A percentile compares a stretch with the other conserved stretches of the same genome.
Conservation (phyloP, 1,139 yeast species). For the Scheffersomyces stambukii region DNA sequence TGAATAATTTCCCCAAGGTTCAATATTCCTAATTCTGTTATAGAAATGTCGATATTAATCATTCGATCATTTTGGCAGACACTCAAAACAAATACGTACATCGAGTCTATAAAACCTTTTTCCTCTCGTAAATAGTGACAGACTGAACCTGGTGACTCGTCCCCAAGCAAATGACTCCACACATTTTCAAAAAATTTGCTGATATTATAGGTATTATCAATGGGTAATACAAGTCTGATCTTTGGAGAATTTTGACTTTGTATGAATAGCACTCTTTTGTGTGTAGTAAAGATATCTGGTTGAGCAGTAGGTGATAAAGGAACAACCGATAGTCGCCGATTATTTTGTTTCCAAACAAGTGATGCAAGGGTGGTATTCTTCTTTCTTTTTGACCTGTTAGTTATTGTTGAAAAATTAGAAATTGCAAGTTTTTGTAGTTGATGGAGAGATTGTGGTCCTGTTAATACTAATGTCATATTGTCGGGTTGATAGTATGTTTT, state of each 20-base stretch:
- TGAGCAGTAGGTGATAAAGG: too few relatives aligned
- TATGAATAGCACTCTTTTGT: constrained; percentile 9
- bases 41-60: constrained; percentile 44
- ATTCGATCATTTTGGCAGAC: constrained; percentile 28
- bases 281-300: constrained; percentile 27
- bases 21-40: constrained; percentile 33
- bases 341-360: too few relatives aligned
- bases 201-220: constrained; percentile 6
- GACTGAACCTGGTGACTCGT: constrained; percentile 48
- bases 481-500: constrained; percentile 24
- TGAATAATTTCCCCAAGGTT: constrained; percentile 12
- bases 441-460: constrained; percentile 63
- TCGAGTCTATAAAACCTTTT: constrained; percentile 14
- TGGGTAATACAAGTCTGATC: constrained; percentile 39
- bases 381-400: not conserved
- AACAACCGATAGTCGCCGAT: too few relatives aligned
- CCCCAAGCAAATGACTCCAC: constrained; percentile 62
- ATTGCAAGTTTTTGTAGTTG: constrained; percentile 48
- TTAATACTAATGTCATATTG: constrained; percentile 53
- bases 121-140: constrained; percentile 24
- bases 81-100: constrained; percentile 32
- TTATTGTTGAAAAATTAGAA: constrained; percentile 29
- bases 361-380: too few relatives aligned
- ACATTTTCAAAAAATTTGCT: constrained; percentile 28
- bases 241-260: constrained; percentile 8